Base-by-base conservation (phyloP, 2,329 filamentous ascomycete genomes). In the Aspergillus puulaauensis region DNA sequence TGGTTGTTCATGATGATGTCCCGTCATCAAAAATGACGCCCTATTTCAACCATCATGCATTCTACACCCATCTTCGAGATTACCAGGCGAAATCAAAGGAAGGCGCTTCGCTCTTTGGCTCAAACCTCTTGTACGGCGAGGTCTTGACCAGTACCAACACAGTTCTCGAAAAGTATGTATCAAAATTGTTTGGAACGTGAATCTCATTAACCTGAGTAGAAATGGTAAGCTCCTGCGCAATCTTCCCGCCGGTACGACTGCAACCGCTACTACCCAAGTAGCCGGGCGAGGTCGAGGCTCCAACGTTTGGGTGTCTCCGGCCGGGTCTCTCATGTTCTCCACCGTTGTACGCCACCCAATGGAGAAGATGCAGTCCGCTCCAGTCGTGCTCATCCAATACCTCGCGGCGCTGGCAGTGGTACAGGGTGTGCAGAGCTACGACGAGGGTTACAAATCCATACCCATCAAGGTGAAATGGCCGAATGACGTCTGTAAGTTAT, bases 401-500 rank as follows among this genome's bases (percentile, higher is more conserved):
- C 83, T 99, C 14, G 87, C 91, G 0, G 93, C 92, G 1, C 85
- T 99, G 46, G 93, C 95, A 41, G 89, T 93, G 43, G 89, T 96
- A 3, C 85, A 90, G 61, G 93, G 91, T 0, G 87, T 98, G 61
- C 88, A 90, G 62, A 83, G 81, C 24, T 98, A 98, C 69, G 91
- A 88, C 49, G 75, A 76, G 2, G 90, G 88, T 7, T 98, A 96
- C 73, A 81, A 85, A 6, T 80, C 85, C 0, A 74, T 98, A 4
- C 90, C 90, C 0, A 82, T 99, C 41, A 92, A 90, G 71, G 77
- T 99, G 33, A 99, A 99, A 74, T 99, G 95, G 95, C 95, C 95
- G 11, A 99, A 99, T 68, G 95, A 99, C 70, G 90, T 99, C 54
- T 93, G 86, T 87, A 75, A 73, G 82, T 75, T 4, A 3, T 33